Conservation (phyloP, 306 rosid species). For the Canavalia gladiata region DNA sequence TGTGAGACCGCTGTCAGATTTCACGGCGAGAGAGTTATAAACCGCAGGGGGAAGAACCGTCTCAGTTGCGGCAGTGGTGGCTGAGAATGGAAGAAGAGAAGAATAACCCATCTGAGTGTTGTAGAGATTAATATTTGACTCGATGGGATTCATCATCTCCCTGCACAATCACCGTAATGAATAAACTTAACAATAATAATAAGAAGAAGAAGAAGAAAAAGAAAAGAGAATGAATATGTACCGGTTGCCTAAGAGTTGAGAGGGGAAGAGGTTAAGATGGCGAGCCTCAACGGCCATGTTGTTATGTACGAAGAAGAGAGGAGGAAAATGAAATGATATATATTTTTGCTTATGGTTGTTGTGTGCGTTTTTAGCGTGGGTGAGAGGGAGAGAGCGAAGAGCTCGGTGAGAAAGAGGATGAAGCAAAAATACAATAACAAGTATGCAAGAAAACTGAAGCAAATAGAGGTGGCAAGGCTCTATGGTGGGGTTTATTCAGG, state of each 20-base stretch:
- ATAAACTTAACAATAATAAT: neutral
- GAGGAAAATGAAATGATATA: neutral
- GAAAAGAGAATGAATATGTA: neutral
- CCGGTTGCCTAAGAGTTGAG: constrained; percentile 75
- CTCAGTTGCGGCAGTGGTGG: constrained; percentile 54
- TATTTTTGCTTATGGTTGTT: neutral
- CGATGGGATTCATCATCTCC: constrained; percentile 64
- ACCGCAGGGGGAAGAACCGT: constrained; percentile 46
- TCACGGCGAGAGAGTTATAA: constrained; percentile 59
- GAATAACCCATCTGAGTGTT: constrained; percentile 57
- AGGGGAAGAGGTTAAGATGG: constrained; percentile 72
- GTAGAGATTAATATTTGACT: constrained; percentile 54
- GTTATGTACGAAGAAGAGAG: neutral
- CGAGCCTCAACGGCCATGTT: constrained; percentile 92
- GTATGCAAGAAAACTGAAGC: constrained; percentile 54
- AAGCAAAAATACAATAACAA: constrained; percentile 28
- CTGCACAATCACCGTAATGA: constrained; percentile 23
- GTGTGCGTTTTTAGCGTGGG: neutral
- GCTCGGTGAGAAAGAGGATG: neutral
- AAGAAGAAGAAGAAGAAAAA: neutral
- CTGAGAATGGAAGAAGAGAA: constrained; percentile 58
- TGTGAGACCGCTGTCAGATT: constrained; percentile 79
- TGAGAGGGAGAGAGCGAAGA: neutral
- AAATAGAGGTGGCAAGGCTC: constrained; percentile 64
- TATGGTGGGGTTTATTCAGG: constrained; percentile 74